These are phyloP conservation scores for Lotmaria passim DNA, from an alignment of 208 protist genomes.

Conservation along the genomic window DNA sequence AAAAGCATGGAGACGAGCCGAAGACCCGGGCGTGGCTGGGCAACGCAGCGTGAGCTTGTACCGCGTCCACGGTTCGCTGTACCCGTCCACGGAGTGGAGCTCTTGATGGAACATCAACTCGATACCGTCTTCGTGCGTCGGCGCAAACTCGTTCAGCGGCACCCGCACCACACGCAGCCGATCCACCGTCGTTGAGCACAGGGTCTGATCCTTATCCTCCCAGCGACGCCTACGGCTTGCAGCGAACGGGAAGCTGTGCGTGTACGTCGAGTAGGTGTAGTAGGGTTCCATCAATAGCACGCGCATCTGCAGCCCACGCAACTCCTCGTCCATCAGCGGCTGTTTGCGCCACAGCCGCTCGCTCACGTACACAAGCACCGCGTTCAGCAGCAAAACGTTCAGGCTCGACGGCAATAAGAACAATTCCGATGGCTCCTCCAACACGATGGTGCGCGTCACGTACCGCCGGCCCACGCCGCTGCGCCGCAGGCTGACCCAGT, in stretches of 20 bases:
- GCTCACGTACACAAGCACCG: too few species aligned
- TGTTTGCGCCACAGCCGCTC: constrained; percentile 36
- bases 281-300: too few species aligned
- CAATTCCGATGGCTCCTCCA: constrained; percentile 21
- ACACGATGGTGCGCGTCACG: constrained; percentile 20
- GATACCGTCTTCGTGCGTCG: not conserved
- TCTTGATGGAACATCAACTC: constrained; percentile 14
- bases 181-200: constrained; percentile 1
- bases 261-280: too few species aligned
- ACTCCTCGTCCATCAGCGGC: too few species aligned
- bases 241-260: too few species aligned
- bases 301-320: too few species aligned
- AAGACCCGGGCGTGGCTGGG: not conserved
- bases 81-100: not conserved
- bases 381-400: too few species aligned
- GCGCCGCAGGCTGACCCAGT: not conserved
- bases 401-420: constrained; percentile 36
- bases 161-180: constrained; percentile 14
- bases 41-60: constrained; percentile 22
- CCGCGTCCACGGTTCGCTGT: constrained; percentile 1
- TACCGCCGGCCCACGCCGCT: constrained; percentile 15
- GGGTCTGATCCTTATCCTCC: constrained; percentile 13
- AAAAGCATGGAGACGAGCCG: constrained; percentile 5
- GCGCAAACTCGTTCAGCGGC: constrained; percentile 4
- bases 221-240: too few species aligned